Evolutionary conservation across 139 green algal species (phyloP), one percentile per base, ranked within the genome.

Genomic region (Edaphochlamys debaryana): DNA sequence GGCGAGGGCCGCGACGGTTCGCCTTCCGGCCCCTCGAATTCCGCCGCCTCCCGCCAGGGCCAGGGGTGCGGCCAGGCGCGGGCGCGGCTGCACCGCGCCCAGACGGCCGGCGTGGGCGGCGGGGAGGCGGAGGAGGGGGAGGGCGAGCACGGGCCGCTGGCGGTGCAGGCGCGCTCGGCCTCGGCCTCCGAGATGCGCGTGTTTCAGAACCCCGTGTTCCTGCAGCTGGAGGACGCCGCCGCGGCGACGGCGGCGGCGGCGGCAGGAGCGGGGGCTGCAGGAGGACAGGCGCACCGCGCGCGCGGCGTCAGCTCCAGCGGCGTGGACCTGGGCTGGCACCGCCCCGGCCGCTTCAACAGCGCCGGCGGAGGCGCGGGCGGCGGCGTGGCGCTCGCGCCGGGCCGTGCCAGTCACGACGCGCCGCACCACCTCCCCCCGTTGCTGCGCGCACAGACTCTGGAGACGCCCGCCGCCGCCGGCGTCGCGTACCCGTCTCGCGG

Each of bases 151-250:
- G 50, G 25, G 20, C 50, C 50, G 8, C 50, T 58, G 6, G 5
- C 50, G 50, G 50, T 20, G 37, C 48, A 52, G 36, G 22, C n/a
- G 1, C 58, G 74, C 25, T 40, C 54, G 3, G 58, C 58, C 29
- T 80, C 74, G 2, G 56, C n/a, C 36, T 32, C 56, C 38, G 58
- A 80, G 17, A 69, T 80, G 74, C 56, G 63, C 20, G 13, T 80
- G 27, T 80, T 70, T 40, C n/a, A 69, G 40, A 80, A 80, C n/a
- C 74, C 74, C 58, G 37, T 80, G 37, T 80, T 70, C 58, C 17
- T 9, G 6, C 20, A 9, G 6, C 20, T 22, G 2, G 50, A 58
- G 50, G 50, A 19, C 8, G 50, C 50, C 19, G 11, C 27, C 8
- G 58, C 25, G 58, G 13, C 29, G 13, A 25, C 19, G 58, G 27